Conservation (phyloP, 108 stramenopile genomes). For the Cyclotella cryptica region DNA sequence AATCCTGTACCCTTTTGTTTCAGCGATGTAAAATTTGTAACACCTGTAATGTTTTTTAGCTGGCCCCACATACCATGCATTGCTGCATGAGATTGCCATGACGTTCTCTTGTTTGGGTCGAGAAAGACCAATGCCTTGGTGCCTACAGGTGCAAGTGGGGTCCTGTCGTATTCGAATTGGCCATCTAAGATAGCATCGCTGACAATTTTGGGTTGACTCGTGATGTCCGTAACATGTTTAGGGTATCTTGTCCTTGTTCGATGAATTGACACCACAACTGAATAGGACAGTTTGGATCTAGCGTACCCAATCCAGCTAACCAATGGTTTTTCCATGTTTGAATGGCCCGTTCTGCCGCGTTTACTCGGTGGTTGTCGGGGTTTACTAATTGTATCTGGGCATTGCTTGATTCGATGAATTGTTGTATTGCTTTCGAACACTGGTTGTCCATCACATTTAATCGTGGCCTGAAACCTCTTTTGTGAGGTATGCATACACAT, state of each 20-base stretch:
- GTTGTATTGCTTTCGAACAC: not conserved
- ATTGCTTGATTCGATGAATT: not conserved
- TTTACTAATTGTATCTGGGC: slow-evolving; percentile 28
- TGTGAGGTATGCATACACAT: not conserved
- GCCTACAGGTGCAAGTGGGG: slow-evolving; percentile 15
- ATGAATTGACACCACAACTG: slow-evolving; percentile 47
- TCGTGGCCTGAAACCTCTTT: not conserved
- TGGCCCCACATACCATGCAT: slow-evolving; percentile 54
- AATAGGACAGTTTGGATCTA: slow-evolving; percentile 39
- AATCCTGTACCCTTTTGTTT: not conserved
- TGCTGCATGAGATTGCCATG: slow-evolving; percentile 23
- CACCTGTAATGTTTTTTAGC: slow-evolving; percentile 35
- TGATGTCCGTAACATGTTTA: slow-evolving; percentile 51
- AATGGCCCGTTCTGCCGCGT: slow-evolving; percentile 28
- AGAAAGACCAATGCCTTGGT: slow-evolving; percentile 17
- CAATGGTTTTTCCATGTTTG: slow-evolving; percentile 28
- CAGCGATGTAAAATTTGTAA: slow-evolving; percentile 4
- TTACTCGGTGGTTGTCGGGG: slow-evolving; percentile 14
- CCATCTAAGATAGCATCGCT: slow-evolving; percentile 38
- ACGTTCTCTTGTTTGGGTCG: slow-evolving; percentile 10
- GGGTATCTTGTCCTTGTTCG: slow-evolving; percentile 19
- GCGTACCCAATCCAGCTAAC: slow-evolving; percentile 9
- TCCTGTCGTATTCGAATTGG: slow-evolving; percentile 4
- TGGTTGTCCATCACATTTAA: slow-evolving; percentile 6
- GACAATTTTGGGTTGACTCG: slow-evolving; percentile 50